phyloP scores from a whole-genome alignment of 768 basidiomycete species.

The Cystofilobasidium capitatum region DNA sequence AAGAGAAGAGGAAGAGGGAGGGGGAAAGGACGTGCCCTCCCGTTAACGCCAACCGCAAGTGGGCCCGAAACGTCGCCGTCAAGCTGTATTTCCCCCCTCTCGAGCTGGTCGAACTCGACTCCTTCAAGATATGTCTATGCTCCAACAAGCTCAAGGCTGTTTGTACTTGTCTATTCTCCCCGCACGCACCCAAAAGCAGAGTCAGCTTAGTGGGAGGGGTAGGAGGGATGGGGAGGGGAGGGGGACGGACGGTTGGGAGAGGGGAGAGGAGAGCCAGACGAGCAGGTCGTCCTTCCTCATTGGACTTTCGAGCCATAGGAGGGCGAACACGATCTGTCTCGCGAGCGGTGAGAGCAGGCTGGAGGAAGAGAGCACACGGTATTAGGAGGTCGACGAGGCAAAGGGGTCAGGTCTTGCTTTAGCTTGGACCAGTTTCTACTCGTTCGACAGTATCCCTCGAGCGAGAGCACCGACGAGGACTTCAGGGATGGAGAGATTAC shows the following conservation, averaged over 20 bases:
- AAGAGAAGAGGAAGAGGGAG: background rate
- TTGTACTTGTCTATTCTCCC: too few species aligned
- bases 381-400: background rate
- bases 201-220: background rate
- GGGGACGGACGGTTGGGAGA: conserved; percentile 54
- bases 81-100: conserved; percentile 61
- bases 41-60: conserved; percentile 71
- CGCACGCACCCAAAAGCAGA: too few species aligned
- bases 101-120: conserved; percentile 51
- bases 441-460: too few species aligned
- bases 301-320: conserved; percentile 75
- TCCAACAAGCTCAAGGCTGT: conserved; percentile 5
- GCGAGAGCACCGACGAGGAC: background rate
- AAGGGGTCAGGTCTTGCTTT: background rate
- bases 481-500: conserved; percentile 29
- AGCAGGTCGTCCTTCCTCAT: conserved; percentile 59
- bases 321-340: conserved; percentile 74
- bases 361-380: conserved; percentile 5
- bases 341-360: conserved; percentile 70
- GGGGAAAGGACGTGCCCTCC: conserved; percentile 57
- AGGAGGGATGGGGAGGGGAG: conserved; percentile 9
- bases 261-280: conserved; percentile 58
- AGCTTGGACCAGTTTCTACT: background rate
- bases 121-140: conserved; percentile 52
- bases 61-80: conserved; percentile 65